These are phyloP conservation scores for Iodosphaeria phyllophila DNA, from an alignment of 2,329 filamentous ascomycete species.

Conservation along the genomic window DNA sequence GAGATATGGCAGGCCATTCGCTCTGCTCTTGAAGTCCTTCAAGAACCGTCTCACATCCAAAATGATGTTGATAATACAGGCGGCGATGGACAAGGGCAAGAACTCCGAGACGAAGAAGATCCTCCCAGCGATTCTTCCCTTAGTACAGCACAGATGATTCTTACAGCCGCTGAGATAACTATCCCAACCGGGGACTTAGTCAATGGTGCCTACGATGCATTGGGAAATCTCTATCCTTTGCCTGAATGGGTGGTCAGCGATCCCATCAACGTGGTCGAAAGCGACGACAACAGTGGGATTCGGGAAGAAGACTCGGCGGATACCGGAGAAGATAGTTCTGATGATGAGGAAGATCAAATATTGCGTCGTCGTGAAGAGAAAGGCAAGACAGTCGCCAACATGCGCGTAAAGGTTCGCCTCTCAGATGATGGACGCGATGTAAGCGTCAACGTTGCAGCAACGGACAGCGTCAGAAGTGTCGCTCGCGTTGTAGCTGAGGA, in stretches of 20 bases:
- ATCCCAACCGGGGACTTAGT: slow-evolving; percentile 55
- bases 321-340: slow-evolving; percentile 11
- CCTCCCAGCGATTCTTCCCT: slow-evolving; percentile 19
- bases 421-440: slow-evolving; percentile 52
- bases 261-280: slow-evolving; percentile 34
- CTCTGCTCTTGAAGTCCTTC: slow-evolving; percentile 48
- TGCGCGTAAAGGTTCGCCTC: slow-evolving; percentile 38
- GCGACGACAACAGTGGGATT: too few relatives aligned
- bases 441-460: slow-evolving; percentile 32
- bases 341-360: slow-evolving; percentile 16
- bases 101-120: slow-evolving; percentile 19
- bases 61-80: slow-evolving; percentile 15
- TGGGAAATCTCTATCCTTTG: slow-evolving; percentile 51
- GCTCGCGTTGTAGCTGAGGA: slow-evolving; percentile 43
- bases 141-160: slow-evolving; percentile 58
- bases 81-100: slow-evolving; percentile 10
- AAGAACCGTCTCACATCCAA: slow-evolving; percentile 21
- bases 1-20: slow-evolving; percentile 70
- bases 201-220: slow-evolving; percentile 52
- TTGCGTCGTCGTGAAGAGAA: slow-evolving; percentile 33
- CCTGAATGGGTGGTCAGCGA: slow-evolving; percentile 52
- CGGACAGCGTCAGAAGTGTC: slow-evolving; percentile 46
- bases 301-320: slow-evolving; percentile 6
- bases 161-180: slow-evolving; percentile 61
- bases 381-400: slow-evolving; percentile 34